phyloP scores from a whole-genome alignment of 306 rosid genomes.

The Geum urbanum region DNA sequence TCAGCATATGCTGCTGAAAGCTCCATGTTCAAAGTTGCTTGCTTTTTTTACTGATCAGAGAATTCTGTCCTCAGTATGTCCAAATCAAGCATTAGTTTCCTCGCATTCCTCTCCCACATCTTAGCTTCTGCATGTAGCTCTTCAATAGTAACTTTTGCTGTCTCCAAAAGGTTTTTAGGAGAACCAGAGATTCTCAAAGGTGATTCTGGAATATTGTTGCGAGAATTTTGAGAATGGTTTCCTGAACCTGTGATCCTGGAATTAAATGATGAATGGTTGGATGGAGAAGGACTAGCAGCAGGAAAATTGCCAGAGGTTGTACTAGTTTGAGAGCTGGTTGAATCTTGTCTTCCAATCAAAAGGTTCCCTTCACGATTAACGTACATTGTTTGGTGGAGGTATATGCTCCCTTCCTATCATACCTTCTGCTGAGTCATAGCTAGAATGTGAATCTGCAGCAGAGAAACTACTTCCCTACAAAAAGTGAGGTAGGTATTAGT shows the following conservation, averaged over 20 bases:
- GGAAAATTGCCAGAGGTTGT: slow-evolving; percentile 19
- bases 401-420: slow-evolving; percentile 27
- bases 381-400: slow-evolving; percentile 29
- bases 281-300: slow-evolving; percentile 6
- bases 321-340: slow-evolving; percentile 30
- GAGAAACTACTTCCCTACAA: slow-evolving; percentile 49
- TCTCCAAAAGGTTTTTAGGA: slow-evolving; percentile 37
- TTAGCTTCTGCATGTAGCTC: slow-evolving; percentile 88
- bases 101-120: slow-evolving; percentile 95
- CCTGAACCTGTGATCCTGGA: slow-evolving; percentile 31
- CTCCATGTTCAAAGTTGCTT: slow-evolving; percentile 45
- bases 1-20: slow-evolving; percentile 55
- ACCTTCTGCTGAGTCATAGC: slow-evolving; percentile 39
- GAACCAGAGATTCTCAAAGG: slow-evolving; percentile 21
- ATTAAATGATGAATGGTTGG: slow-evolving; percentile 34
- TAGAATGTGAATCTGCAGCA: slow-evolving; percentile 37
- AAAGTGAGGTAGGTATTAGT: background rate
- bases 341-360: slow-evolving; percentile 37
- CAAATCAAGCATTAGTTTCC: slow-evolving; percentile 71
- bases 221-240: slow-evolving; percentile 25
- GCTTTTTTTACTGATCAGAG: slow-evolving; percentile 52
- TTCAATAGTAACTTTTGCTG: slow-evolving; percentile 46
- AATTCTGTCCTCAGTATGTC: slow-evolving; percentile 58
- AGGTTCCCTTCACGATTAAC: slow-evolving; percentile 22
- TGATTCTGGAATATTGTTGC: slow-evolving; percentile 28